Evolutionary conservation across 108 stramenopile genomes (phyloP).

Genomic region (Licmophora abbreviata): DNA sequence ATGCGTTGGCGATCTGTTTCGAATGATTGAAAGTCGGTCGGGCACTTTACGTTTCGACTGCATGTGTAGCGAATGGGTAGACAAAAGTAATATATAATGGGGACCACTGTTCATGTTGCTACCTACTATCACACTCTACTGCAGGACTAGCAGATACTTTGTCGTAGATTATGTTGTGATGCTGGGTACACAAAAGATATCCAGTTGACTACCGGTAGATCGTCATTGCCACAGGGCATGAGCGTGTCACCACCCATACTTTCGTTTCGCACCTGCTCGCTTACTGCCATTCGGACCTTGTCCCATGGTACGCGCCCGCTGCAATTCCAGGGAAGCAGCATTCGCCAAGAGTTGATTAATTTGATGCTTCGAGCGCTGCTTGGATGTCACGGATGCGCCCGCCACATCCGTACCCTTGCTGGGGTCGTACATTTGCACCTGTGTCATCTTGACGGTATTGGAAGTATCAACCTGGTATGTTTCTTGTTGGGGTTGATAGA

Average conservation of each 20-base stretch:
- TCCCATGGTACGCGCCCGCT: not conserved
- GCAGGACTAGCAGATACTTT: no score
- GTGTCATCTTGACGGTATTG: not conserved
- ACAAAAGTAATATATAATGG: no score
- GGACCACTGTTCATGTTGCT: no score
- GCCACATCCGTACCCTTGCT: not conserved
- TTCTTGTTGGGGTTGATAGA: not conserved
- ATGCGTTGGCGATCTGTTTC: no score
- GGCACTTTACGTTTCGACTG: no score
- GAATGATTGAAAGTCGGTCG: no score
- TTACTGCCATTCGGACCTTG: not conserved
- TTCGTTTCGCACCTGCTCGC: not conserved
- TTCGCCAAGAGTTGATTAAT: conserved; percentile 1
- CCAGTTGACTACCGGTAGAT: no score
- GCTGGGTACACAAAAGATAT: no score
- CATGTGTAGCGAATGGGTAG: no score
- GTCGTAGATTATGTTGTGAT: no score
- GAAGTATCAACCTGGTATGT: not conserved
- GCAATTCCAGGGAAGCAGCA: not conserved
- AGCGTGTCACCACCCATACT: conserved; percentile 2
- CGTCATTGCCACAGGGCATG: no score
- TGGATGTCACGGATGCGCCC: not conserved
- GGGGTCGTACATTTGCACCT: not conserved
- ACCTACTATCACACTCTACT: no score
- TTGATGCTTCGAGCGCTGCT: not conserved